These are phyloP conservation scores for Hsuehochloa calcarea DNA, from an alignment of 176 grass and related monocot genomes.

Conservation along the genomic window DNA sequence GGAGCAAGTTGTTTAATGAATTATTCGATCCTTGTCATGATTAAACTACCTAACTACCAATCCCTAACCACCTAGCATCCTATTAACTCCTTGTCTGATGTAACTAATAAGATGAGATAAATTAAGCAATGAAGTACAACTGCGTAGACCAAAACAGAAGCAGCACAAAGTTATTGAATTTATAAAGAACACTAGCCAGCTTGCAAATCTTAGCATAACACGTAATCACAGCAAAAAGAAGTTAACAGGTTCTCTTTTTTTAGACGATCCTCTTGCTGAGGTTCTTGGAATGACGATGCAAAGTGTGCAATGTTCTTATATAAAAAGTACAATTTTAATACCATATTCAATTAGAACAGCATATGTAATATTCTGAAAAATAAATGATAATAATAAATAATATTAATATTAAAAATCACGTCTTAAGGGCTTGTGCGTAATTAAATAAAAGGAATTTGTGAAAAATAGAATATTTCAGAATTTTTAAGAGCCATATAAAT, in stretches of 20 bases:
- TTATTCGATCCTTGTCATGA: constrained; percentile 29
- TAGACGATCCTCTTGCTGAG: neutral
- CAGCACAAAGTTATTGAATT: constrained; percentile 3
- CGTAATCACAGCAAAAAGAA: neutral
- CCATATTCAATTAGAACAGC: neutral
- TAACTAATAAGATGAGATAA: constrained; percentile 44
- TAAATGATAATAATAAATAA: too few relatives aligned
- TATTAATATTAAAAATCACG: too few relatives aligned
- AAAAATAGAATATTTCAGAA: too few relatives aligned
- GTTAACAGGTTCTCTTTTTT: neutral
- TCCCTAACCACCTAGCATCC: constrained; percentile 50
- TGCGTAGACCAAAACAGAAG: constrained; percentile 28
- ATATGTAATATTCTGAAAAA: too few relatives aligned
- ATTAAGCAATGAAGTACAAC: constrained; percentile 44
- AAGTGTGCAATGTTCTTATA: constrained; percentile 8
- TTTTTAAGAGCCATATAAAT: too few relatives aligned
- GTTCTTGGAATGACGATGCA: constrained; percentile 8
- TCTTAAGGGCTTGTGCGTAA: too few relatives aligned
- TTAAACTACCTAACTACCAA: constrained; percentile 45
- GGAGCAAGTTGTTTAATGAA: constrained; percentile 31
- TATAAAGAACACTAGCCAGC: neutral
- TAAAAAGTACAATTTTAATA: neutral
- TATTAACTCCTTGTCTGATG: constrained; percentile 38
- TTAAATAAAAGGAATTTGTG: too few relatives aligned
- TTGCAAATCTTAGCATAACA: constrained; percentile 23